Evolutionary conservation across 768 basidiomycete species (phyloP), one percentile per base, ranked within the genome.

Genomic region (Rossbeevera mucosa): DNA sequence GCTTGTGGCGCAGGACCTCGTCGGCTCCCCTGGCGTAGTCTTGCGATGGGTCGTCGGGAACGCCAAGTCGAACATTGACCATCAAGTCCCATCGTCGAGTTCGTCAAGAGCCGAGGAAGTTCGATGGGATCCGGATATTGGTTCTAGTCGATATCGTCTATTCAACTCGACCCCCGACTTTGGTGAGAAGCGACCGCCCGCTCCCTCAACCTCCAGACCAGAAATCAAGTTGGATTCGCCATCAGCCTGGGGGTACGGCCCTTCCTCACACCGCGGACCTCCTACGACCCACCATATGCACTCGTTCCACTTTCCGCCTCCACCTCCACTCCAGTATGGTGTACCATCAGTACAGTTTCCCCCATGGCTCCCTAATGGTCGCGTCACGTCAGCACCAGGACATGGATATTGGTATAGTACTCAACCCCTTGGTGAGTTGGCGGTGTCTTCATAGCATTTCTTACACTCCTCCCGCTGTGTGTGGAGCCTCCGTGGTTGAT

Each of bases 391-490:
- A 9, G 47, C 38, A 41, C 64, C 55, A 44, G 54, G 61, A 7
- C 52, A 61, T 26, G 61, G 58, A 20, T 60, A 51, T 52, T 64
- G 64, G 64, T 64, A 56, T 47, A 51, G 58, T 30, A 4, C 52
- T 4, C 58, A 50, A n/a, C 42, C 54, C 5, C 41, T 40, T 13
- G 64, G 63, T 64, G 56, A 64, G 63, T 61, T 31, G 43, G 16
- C 16, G 1, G 8, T 48, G 22, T 53, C 28, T 60, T 47, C n/a
- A 29, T 51, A 33, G 36, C 22, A 24, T 51, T 2, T 29, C 16
- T 44, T 12, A 9, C 30, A 36, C 18, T 9, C 5, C 14, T 51
- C 49, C n/a, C 22, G 26, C 20, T 18, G 26, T 49, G 20, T 24
- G 20, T 38, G 20, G 13, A 16, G 16, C 4, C 25, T 33, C 3